Base-by-base conservation (phyloP, 2,329 filamentous ascomycete genomes). In the Pseudogymnoascus sp. region DNA sequence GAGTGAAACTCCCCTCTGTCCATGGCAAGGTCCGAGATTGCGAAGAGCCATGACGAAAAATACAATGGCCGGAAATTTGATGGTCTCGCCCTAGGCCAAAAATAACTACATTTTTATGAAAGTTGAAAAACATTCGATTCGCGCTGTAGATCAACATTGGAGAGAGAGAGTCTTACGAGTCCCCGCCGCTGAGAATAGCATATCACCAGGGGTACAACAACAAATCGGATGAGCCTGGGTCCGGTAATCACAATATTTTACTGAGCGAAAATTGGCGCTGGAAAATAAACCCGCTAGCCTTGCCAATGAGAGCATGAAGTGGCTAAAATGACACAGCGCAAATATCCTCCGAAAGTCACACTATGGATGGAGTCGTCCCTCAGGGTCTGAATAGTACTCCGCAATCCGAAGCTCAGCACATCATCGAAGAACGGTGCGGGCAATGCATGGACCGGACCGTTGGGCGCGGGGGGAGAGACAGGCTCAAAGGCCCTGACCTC, bases 171-270 rank as follows among this genome's bases (percentile, higher is more conserved):
- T 57, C 50, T 33, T 33, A 33, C 50, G 50, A 57, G 50, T 57
- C 50, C 28, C 50, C 50, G 50, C 50, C n/a, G 50, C 50, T 57
- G 26, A 57, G 50, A 57, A 57, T 57, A 57, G 50, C 28, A 57
- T 21, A 57, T 19, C 50, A 21, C 11, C 28, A 57, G 28, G 50
- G 50, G 50, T 33, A 33, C 10, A 8, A 13, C 11, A 21, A 19
- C 50, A 57, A 57, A 57, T 57, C 50, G 50, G 28, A 33, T 57
- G 50, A 5, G n/a, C 6, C 28, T 57, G 17, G 28, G 28, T 57
- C 28, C 50, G 50, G 21, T 57, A 57, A 57, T 57, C 50, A 57
- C 50, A 33, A 57, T 31, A 57, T 57, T 57, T 57, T 28, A 8
- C 17, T 33, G 26, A 57, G n/a, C 44, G 10, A 33, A 33, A 57